A percentile compares a stretch with the other conserved stretches of the same genome.
Evolutionary conservation across 352 stramenopile species (phyloP).

Genomic region (Pythium periplocum): DNA sequence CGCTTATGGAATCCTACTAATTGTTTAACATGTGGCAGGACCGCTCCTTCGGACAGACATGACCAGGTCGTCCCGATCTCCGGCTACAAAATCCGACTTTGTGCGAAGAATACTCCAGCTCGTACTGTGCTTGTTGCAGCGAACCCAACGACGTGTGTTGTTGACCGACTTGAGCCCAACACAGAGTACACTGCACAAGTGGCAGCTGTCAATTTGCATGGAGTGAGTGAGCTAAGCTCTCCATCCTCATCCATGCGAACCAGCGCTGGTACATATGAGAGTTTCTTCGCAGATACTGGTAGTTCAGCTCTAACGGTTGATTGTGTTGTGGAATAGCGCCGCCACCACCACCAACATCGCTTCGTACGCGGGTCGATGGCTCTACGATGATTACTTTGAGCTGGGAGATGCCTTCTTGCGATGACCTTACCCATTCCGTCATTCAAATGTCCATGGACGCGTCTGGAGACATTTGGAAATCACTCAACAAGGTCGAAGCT

Average conservation of each 20-base stretch:
- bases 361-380: conserved; percentile 3
- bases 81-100: conserved; percentile 50
- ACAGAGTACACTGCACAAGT: conserved; percentile 41
- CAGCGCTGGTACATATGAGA: too few species aligned
- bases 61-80: conserved; percentile 56
- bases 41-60: conserved; percentile 9
- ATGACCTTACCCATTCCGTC: conserved; percentile 9
- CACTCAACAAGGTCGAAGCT: conserved; percentile 14
- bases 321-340: conserved; percentile 1
- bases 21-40: conserved; percentile 3
- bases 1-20: conserved; percentile 2
- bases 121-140: conserved; percentile 24
- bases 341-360: conserved; percentile 2
- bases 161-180: conserved; percentile 30
- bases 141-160: conserved; percentile 17
- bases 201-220: conserved; percentile 50
- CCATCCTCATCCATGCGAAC: conserved; percentile 7
- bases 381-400: conserved; percentile 6
- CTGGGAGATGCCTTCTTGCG: conserved; percentile 2
- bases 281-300: too few species aligned
- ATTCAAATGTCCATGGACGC: conserved; percentile 22
- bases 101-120: conserved; percentile 3
- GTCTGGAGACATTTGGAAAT: conserved; percentile 18
- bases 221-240: conserved; percentile 43
- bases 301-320: too few species aligned